These are phyloP conservation scores for Saccharomyces hybrid DNA, from an alignment of 1,139 yeast species.

Conservation along the genomic window DNA sequence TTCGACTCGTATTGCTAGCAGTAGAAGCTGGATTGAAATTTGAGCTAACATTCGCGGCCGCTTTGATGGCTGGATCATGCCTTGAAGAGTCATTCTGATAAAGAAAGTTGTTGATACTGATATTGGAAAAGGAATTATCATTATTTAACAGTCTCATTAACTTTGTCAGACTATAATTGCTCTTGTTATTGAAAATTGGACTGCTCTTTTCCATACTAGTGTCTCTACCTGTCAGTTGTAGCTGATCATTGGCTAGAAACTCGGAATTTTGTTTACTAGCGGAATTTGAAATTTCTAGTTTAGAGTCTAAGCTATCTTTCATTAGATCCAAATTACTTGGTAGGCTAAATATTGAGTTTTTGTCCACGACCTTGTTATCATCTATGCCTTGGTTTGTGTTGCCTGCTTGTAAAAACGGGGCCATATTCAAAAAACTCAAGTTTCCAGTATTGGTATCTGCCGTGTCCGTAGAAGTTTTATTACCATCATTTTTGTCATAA, in stretches of 20 bases:
- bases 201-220: background rate
- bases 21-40: background rate
- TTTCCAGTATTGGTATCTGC: background rate
- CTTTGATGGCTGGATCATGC: background rate
- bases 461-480: background rate
- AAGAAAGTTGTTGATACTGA: background rate
- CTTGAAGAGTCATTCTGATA: background rate
- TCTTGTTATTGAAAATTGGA: background rate
- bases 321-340: slow-evolving; percentile 4
- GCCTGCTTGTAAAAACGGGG: background rate
- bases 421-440: background rate
- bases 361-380: background rate
- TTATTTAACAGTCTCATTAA: slow-evolving; percentile 4
- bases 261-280: background rate
- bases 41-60: background rate
- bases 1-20: background rate
- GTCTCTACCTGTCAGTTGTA: background rate
- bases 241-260: background rate
- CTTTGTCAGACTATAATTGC: slow-evolving; percentile 4
- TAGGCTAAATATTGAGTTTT: background rate
- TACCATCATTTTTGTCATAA: background rate
- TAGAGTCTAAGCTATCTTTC: background rate
- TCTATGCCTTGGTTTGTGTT: background rate
- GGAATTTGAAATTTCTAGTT: background rate
- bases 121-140: background rate